Percentiles rank a stretch among this genome's conserved stretches.
Evolutionary conservation across 2,329 filamentous ascomycete species (phyloP).

Genomic region (Aspergillus tamarii): DNA sequence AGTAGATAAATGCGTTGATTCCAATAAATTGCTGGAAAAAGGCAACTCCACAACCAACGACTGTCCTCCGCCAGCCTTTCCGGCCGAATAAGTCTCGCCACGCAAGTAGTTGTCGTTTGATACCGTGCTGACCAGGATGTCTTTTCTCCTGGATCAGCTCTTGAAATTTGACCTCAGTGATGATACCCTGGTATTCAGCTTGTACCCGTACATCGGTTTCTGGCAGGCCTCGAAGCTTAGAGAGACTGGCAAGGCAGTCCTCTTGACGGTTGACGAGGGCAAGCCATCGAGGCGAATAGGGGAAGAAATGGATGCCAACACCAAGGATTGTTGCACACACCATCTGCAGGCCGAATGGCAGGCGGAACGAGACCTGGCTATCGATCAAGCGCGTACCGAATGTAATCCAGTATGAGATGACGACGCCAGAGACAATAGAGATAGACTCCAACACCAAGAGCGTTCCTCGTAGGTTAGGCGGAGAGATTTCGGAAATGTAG

Average conservation of each 20-base stretch:
- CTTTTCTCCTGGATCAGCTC: slow-evolving; percentile 43
- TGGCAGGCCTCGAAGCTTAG: slow-evolving; percentile 47
- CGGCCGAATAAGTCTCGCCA: slow-evolving; percentile 54
- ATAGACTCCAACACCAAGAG: slow-evolving; percentile 47
- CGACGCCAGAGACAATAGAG: slow-evolving; percentile 50
- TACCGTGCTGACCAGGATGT: slow-evolving; percentile 36
- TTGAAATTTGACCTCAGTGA: slow-evolving; percentile 53
- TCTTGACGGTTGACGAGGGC: slow-evolving; percentile 43
- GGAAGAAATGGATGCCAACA: slow-evolving; percentile 49
- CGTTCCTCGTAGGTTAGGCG: slow-evolving; percentile 37
- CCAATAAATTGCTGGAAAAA: slow-evolving; percentile 50
- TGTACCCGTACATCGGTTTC: slow-evolving; percentile 48
- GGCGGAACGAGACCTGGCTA: slow-evolving; percentile 47
- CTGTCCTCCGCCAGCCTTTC: slow-evolving; percentile 31
- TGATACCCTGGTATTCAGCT: slow-evolving; percentile 54
- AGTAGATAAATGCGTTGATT: slow-evolving; percentile 54
- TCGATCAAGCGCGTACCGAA: slow-evolving; percentile 54
- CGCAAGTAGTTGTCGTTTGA: slow-evolving; percentile 49
- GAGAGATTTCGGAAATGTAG: slow-evolving; percentile 39
- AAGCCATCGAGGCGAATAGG: slow-evolving; percentile 52
- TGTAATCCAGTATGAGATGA: slow-evolving; percentile 59
- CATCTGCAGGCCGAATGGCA: slow-evolving; percentile 52
- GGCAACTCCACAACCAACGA: slow-evolving; percentile 45
- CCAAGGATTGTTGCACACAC: slow-evolving; percentile 47
- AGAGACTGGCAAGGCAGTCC: slow-evolving; percentile 43